Evolutionary conservation across 1,284 basidiomycete species (phyloP), one percentile per base, ranked within the genome.

Genomic region (Leccinum glutinopallens): DNA sequence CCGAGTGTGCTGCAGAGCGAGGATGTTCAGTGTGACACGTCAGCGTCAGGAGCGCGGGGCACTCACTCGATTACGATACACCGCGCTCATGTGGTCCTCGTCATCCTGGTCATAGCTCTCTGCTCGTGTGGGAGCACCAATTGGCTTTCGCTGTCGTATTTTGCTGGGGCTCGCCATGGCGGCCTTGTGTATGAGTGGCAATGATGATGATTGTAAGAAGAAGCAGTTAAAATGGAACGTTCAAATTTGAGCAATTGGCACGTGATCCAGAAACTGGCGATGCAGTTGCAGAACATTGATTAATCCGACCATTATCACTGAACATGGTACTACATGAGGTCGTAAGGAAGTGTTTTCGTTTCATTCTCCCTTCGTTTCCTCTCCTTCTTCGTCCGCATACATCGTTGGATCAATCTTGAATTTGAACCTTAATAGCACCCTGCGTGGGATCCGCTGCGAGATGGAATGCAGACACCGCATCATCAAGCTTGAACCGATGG

Each of bases 401-500:
- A 13, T 49, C n/a, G 9, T 55, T 13, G 5, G 37, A 29, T 60
- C 68, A 86, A 73, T 87, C 85, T 46, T 76, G 78, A 60, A 88
- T 87, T 68, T 86, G 85, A 65, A 88, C 84, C 71, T 88, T 89
- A 71, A 88, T 87, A 53, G 84, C 84, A n/a, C 87, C 87, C 68
- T 85, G 85, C 37, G 80, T 71, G 53, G 85, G 83, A 72, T 92
- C 90, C 4, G 88, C 88, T 10, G 90, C 88, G 43, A 89, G 84
- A 70, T 93, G 85, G 80, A 95, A 94, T 3, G 93, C 93, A 61
- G 87, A 79, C 37, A 92, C 82, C 0, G 92, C 92, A 60, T 91
- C 83, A 70, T 90, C 88, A 25, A 95, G 80, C n/a, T 83, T 71
- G 78, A 93, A 94, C 33, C 89, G 83, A 71, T 93, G 91, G n/a